phyloP scores from a whole-genome alignment of 2,329 filamentous ascomycete genomes.

The Fusarium verticillioides region DNA sequence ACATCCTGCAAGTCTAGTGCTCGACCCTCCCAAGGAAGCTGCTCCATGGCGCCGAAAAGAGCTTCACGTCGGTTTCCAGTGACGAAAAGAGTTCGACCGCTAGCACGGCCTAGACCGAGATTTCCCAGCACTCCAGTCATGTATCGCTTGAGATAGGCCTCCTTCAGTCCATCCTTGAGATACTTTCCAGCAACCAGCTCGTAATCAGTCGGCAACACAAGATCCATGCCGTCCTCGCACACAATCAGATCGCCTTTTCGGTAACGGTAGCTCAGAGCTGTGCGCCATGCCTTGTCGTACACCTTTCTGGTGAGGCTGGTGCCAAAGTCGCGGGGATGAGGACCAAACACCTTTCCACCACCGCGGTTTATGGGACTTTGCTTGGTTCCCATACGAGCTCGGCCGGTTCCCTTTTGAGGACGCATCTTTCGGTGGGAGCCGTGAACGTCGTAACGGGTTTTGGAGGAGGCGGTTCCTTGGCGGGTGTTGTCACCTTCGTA shows the following conservation, averaged over 20 bases:
- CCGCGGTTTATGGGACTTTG: slow-evolving; percentile 86
- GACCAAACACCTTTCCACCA: slow-evolving; percentile 91
- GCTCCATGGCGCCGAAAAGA: slow-evolving; percentile 74
- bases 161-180: slow-evolving; percentile 60
- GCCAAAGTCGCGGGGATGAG: slow-evolving; percentile 89
- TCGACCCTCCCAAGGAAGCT: slow-evolving; percentile 73
- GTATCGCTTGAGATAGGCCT: slow-evolving; percentile 70
- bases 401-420: slow-evolving; percentile 87
- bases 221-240: slow-evolving; percentile 80
- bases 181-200: slow-evolving; percentile 54
- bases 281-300: slow-evolving; percentile 96
- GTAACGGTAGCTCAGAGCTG: slow-evolving; percentile 91
- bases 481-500: slow-evolving; percentile 92
- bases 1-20: slow-evolving; percentile 80
- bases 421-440: slow-evolving; percentile 85
- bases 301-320: slow-evolving; percentile 87
- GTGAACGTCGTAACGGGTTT: slow-evolving; percentile 84
- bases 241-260: slow-evolving; percentile 87
- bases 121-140: slow-evolving; percentile 74
- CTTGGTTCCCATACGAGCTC: slow-evolving; percentile 80
- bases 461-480: slow-evolving; percentile 85
- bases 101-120: slow-evolving; percentile 74
- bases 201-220: slow-evolving; percentile 66
- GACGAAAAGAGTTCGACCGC: slow-evolving; percentile 80
- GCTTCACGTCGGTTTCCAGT: slow-evolving; percentile 69